Evolutionary conservation across 768 basidiomycete genomes (phyloP).

Genomic region (Neoboletus magnificus): DNA sequence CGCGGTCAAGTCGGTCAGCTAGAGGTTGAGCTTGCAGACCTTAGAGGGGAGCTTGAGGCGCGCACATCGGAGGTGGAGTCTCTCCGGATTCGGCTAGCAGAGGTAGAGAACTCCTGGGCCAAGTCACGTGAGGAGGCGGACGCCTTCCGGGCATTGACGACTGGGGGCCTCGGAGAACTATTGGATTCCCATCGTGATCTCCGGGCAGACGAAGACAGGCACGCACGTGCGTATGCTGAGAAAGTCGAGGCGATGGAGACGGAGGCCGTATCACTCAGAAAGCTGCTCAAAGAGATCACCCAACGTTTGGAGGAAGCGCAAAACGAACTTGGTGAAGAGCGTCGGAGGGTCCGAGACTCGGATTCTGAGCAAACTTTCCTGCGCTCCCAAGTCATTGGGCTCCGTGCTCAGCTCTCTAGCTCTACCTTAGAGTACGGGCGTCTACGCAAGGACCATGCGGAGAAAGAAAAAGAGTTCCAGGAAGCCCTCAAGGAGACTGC

Average conservation of each 20-base stretch:
- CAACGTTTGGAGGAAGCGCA: constrained; percentile 70
- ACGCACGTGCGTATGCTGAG: constrained; percentile 73
- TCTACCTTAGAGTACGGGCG: constrained; percentile 67
- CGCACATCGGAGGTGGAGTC: constrained; percentile 71
- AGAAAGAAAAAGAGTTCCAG: constrained; percentile 60
- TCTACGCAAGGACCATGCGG: constrained; percentile 63
- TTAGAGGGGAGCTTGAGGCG: constrained; percentile 78
- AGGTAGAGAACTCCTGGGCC: constrained; percentile 88
- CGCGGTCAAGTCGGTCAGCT: constrained; percentile 66
- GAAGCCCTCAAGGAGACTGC: constrained; percentile 64
- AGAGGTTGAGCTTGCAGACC: constrained; percentile 74
- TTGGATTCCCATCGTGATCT: constrained; percentile 86
- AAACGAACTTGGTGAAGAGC: constrained; percentile 62
- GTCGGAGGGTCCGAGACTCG: constrained; percentile 56
- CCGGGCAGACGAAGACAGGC: constrained; percentile 77
- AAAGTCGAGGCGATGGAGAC: constrained; percentile 77
- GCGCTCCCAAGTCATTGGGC: constrained; percentile 67
- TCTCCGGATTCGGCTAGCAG: constrained; percentile 59
- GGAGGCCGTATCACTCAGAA: constrained; percentile 71
- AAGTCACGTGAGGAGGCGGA: constrained; percentile 94
- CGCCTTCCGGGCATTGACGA: constrained; percentile 81
- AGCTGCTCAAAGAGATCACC: constrained; percentile 75
- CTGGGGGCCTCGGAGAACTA: constrained; percentile 79
- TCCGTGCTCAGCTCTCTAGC: constrained; percentile 70
- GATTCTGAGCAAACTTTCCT: constrained; percentile 63